Evolutionary conservation across 768 basidiomycete genomes (phyloP), one percentile per base, ranked within the genome.

Genomic region (Rhodocollybia butyracea): DNA sequence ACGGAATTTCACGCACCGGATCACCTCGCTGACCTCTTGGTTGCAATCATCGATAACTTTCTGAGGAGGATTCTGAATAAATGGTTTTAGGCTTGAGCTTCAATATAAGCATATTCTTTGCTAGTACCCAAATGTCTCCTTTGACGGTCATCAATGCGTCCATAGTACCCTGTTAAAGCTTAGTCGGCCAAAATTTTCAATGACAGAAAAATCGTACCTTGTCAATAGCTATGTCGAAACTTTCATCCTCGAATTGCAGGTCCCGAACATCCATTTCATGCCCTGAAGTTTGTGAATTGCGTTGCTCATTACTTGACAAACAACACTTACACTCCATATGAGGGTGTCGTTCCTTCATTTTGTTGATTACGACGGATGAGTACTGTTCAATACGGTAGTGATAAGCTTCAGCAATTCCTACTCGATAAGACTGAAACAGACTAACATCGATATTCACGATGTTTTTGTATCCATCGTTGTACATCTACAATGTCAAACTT

Each of bases 131-230:
- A 54, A 91, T 85, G 61, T 91, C 87, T 17, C 86, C 85, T 64
- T 89, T 89, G 1, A 81, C 75, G 0, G 91, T 85, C 84, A 93
- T 85, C 87, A 94, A 88, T 2, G 90, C 89, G 66, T 94, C 91
- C 89, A 94, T 91, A 1, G 91, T 92, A 15, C 89, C 90, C 80
- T n/a, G n/a, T n/a, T n/a, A n/a, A n/a, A n/a, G n/a, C n/a, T n/a
- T n/a, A n/a, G n/a, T n/a, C n/a, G n/a, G n/a, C n/a, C n/a, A n/a
- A n/a, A n/a, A n/a, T n/a, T n/a, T n/a, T n/a, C n/a, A n/a, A n/a
- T n/a, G n/a, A n/a, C n/a, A n/a, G n/a, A n/a, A n/a, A n/a, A n/a
- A n/a, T n/a, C n/a, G n/a, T n/a, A n/a, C n/a, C n/a, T 94, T 94
- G 70, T 94, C 92, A 47, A 94, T 86, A 0, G 83, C 90, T 46